These are phyloP conservation scores for Peronospora belbahrii DNA, from an alignment of 352 stramenopile genomes.

Conservation along the genomic window DNA sequence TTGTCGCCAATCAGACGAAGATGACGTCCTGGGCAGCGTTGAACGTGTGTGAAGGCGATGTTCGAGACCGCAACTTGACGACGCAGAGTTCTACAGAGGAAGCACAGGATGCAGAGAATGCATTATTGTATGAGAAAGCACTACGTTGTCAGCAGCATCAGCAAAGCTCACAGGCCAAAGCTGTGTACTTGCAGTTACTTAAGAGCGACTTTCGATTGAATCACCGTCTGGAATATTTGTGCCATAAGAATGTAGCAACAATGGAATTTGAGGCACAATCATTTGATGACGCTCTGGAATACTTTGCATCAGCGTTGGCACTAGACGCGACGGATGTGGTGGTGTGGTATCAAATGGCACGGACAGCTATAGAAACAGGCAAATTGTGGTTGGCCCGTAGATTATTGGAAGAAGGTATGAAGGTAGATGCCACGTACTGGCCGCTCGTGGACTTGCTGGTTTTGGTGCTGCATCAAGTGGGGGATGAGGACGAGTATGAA, in stretches of 20 bases:
- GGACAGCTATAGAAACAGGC: slow-evolving; percentile 46
- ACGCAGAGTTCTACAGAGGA: slow-evolving; percentile 44
- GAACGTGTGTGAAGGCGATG: slow-evolving; percentile 36
- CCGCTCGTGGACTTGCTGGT: slow-evolving; percentile 46
- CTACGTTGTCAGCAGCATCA: slow-evolving; percentile 57
- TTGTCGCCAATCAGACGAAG: too few species aligned
- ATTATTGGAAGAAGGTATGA: slow-evolving; percentile 49
- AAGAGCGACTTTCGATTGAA: slow-evolving; percentile 24
- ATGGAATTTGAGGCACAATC: slow-evolving; percentile 38
- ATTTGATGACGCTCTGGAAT: slow-evolving; percentile 36
- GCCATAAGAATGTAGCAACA: slow-evolving; percentile 58
- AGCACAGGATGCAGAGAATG: slow-evolving; percentile 59
- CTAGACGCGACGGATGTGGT: slow-evolving; percentile 67
- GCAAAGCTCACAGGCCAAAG: slow-evolving; percentile 26
- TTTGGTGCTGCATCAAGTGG: slow-evolving; percentile 50
- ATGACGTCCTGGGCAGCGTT: slow-evolving; percentile 67
- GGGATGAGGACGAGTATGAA: slow-evolving; percentile 41
- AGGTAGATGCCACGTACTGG: slow-evolving; percentile 57
- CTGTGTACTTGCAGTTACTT: slow-evolving; percentile 36
- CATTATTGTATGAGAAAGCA: slow-evolving; percentile 51
- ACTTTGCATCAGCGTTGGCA: slow-evolving; percentile 43
- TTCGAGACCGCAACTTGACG: slow-evolving; percentile 1
- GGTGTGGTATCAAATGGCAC: slow-evolving; percentile 67
- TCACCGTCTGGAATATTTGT: slow-evolving; percentile 53
- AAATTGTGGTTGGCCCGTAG: slow-evolving; percentile 55